Conservation (phyloP, 2,329 filamentous ascomycete species). For the Colletotrichum magnum region DNA sequence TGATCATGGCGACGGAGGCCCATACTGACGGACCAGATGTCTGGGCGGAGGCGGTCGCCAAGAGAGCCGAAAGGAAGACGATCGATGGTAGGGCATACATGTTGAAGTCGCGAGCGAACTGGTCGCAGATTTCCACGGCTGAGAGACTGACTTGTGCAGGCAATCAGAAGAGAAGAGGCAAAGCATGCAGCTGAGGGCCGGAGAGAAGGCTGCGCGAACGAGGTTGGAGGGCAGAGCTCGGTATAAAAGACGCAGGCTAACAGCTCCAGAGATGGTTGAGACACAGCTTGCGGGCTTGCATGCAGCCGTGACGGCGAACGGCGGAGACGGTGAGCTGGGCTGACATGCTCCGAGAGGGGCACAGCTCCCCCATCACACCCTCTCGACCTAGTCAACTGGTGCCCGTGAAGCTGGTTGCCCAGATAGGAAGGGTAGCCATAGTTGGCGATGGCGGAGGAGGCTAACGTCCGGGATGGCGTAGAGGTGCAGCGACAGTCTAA, state of each 20-base stretch:
- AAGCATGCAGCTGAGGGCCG: background rate
- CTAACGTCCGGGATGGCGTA: slow-evolving; percentile 1
- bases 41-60: slow-evolving; percentile 48
- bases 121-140: background rate
- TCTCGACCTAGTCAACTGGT: background rate
- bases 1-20: slow-evolving; percentile 63
- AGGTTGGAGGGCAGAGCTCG: background rate
- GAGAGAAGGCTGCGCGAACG: background rate
- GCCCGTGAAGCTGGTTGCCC: background rate
- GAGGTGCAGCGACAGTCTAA: slow-evolving; percentile 22
- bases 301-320: slow-evolving; percentile 3
- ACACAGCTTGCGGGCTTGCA: slow-evolving; percentile 12
- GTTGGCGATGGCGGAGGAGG: slow-evolving; percentile 11
- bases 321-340: slow-evolving; percentile 1
- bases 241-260: slow-evolving; percentile 18
- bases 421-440: background rate
- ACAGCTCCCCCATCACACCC: slow-evolving; percentile 1
- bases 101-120: background rate
- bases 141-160: background rate
- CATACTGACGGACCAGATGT: slow-evolving; percentile 58
- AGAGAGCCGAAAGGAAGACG: slow-evolving; percentile 44
- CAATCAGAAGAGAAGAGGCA: background rate
- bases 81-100: slow-evolving; percentile 44
- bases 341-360: background rate
- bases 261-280: background rate